Evolutionary conservation across 2,329 filamentous ascomycete genomes (phyloP), one percentile per base, ranked within the genome.

Genomic region (Penicillium sp.): DNA sequence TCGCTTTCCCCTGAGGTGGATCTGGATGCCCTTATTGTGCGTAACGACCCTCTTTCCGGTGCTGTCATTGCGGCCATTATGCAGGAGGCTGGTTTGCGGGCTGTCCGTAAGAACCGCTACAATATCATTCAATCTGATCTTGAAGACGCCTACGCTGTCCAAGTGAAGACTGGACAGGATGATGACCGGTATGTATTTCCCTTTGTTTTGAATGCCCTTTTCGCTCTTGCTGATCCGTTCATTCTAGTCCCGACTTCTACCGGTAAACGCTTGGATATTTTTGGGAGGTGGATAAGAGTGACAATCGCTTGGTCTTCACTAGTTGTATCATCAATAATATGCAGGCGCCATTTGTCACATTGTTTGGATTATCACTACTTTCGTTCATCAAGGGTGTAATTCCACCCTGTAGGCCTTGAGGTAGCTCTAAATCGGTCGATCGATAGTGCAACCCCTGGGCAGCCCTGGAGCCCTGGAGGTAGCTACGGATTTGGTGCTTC

Each of bases 1-100:
- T 96, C 91, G 63, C 79, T 99, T 65, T 92, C 92, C 11, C 94
- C 94, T 44, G 94, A 99, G 75, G 94, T 97, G 51, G 94, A 99
- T 72, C 81, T 99, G 59, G 94, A 99, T 77, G 94, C 89, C 62
- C 80, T 99, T 68, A 99, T 99, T 69, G 92, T 97, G 62, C 87
- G 94, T 67, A 99, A 97, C 71, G 94, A 99, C 72, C 94, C 94
- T 2, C 80, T 99, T 45, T 95, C 90, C 45, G 94, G 94, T 66
- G 94, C 94, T 53, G 88, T 99, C 66, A 99, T 99, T 72, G 92
- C 94, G 45, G 94, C 94, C 48, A 96, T 99, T 72, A 99, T 99
- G 94, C 94, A 99, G 76, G 94, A 99, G 78, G 94, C 94, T 31
- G 94, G 94, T 63, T 81, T 99, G 64, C 85, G 92, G 63, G 93